Base-by-base conservation (phyloP, 495 filamentous ascomycete genomes). In the Penicillium cosmopolitanum region DNA sequence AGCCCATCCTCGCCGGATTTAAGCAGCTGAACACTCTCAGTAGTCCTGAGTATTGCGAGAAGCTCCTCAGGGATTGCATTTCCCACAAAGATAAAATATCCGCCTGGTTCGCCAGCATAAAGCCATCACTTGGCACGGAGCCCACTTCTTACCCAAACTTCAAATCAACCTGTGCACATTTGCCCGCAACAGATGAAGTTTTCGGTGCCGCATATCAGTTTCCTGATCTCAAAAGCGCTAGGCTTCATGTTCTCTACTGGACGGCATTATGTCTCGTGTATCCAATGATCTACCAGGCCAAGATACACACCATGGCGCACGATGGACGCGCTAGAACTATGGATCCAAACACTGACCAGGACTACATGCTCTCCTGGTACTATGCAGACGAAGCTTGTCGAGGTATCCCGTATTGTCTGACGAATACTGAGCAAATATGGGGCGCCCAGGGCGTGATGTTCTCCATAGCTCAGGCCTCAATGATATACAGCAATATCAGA, bases 381-480 rank as follows among this genome's bases (percentile, higher is more conserved):
- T 48, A 48, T 48, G 46, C 46, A 11, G 46, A 48, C 15, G 46
- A 48, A 48, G 46, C 46, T 10, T 48, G 46, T 28, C 18, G 46
- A 13, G 46, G 46, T 2, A 48, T 48, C 46, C 46, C 46, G 11
- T 48, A 48, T n/a, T 48, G 19, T 28, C 15, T 48, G 11, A 48
- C 18, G 10, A 28, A 48, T 28, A 48, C 46, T 5, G 46, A 48
- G 46, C 8, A 48, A 25, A 48, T 48, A 48, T 48, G 46, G 46
- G 46, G 46, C 21, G 46, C 46, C 5, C 46, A 48, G 21, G 11
- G 21, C 11, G 46, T 48, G 8, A 48, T 48, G 46, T 48, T 48
- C n/a, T n/a, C 46, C 21, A 48, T 48, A 11, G 18, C 21, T 28
- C 46, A 48, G 23, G 46, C 46, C 11, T 48, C 46, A 5, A 5